Evolutionary conservation across 2,329 filamentous ascomycete genomes (phyloP).

Genomic region (Pezicula radicicola): DNA sequence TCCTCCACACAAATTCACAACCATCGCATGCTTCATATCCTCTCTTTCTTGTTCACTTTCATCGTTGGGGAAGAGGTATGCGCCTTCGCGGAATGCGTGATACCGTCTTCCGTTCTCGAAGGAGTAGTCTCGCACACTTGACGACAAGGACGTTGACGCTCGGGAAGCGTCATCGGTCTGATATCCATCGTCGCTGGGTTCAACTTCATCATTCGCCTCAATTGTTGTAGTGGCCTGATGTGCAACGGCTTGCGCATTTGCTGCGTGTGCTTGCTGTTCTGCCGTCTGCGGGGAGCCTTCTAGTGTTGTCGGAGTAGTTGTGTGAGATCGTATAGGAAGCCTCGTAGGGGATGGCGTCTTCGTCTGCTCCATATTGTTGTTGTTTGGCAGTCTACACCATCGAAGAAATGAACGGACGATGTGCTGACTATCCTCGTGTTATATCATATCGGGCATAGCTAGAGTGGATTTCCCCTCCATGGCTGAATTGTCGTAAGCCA

Average conservation of each 20-base stretch:
- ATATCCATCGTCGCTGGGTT: not conserved
- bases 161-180: not conserved
- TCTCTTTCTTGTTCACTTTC: constrained; percentile 54
- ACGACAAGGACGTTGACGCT: constrained; percentile 29
- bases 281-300: not conserved
- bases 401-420: no score
- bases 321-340: not conserved
- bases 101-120: constrained; percentile 55
- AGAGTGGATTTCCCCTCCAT: no score
- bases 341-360: no score
- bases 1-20: constrained; percentile 7
- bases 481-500: no score
- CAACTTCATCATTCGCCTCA: not conserved
- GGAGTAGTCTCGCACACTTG: constrained; percentile 43
- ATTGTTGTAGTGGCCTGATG: not conserved
- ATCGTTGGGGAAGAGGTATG: constrained; percentile 56
- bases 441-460: no score
- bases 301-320: not conserved
- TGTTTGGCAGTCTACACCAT: no score
- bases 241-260: not conserved
- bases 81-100: constrained; percentile 47
- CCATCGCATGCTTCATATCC: constrained; percentile 53
- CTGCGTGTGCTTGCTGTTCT: not conserved
- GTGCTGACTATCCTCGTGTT: no score
- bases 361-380: no score